Base-by-base conservation (phyloP, 352 stramenopile genomes). In the Phytophthora fragariae region DNA sequence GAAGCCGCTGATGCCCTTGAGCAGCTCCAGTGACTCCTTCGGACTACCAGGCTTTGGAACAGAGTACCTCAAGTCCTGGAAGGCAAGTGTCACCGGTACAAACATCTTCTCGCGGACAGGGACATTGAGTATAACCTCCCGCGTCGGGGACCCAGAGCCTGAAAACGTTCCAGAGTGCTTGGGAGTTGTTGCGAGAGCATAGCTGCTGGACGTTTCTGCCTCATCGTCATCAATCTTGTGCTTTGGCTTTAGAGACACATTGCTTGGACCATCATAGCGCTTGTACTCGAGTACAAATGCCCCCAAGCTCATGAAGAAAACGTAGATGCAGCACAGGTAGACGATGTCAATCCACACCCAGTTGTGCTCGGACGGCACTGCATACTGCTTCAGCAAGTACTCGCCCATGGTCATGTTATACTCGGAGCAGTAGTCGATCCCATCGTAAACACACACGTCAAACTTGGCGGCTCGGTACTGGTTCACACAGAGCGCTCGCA, bases 1-100 rank as follows among this genome's bases (percentile, higher is more conserved):
- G 54, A 73, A 74, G 2, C 81, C 84, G 5, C 67, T 79, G 66
- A 92, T 82, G 0, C 77, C 70, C 27, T 81, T 76, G 8, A 97
- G 73, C 27, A 97, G 63, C 37, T 79, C 72, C 0, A 79, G 62
- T 2, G 72, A 76, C 35, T 79, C 72, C 27, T 76, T 72, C 7
- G 68, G 68, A 47, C 64, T 82, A 29, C 62, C 73, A 29, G 79
- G 79, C 27, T 72, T 62, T 3, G 73, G 65, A 2, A 86, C 79
- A 0, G 67, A 79, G 64, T 84, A 84, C 27, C 63, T 56, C 29
- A 84, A 58, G n/a, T 84, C 57, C 24, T 70, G 21, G 37, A 84
- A 82, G 2, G 67, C 75, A 19, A 86, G 53, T 6, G 67, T 78
- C 14, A 78, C 73, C 6, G 76, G 79, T 2, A 58, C 66, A 19